Base-by-base conservation (phyloP, 2,329 filamentous ascomycete species). In the Mycosphaerella arachidis region DNA sequence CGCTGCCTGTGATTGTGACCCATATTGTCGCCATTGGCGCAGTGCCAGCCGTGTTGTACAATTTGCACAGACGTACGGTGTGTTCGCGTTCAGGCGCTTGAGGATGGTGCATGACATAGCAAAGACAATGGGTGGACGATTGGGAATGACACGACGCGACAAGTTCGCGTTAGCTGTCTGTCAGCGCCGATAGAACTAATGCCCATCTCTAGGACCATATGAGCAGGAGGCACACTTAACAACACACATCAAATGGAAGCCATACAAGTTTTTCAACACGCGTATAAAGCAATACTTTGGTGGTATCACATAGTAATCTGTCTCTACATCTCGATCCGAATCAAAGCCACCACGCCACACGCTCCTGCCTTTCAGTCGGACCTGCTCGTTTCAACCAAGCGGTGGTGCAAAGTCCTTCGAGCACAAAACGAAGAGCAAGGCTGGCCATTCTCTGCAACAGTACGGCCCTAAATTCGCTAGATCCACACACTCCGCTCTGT, bases 11-110 rank as follows among this genome's bases (percentile, higher is more conserved):
- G 24, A 40, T 46, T 24, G 52, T 35, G 18, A 53, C 20, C 9
- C n/a, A 33, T 43, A 48, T 33, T 16, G 53, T 29, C 37, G 35
- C n/a, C 2, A 31, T n/a, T 29, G 55, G n/a, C 13, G 31, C 43
- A 29, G 8, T 9, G 35, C 7, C 43, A 59, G 48, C 33, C 43
- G 45, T 10, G 53, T 8, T 20, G 43, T 48, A 43, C 58, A 63
- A 55, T 29, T 31, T 27, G 51, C 35, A 20, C 62, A 59, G 13
- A 61, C 12, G 29, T 61, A 61, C 10, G 56, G 12, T 3, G 35
- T 43, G 40, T 18, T 18, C 40, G 40, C 40, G n/a, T 43, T 43
- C 40, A 43, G 56, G 24, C 53, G 51, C 24, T 46, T 55, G 16
- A 53, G 30, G 18, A 51, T 29, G 24, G 48, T 43, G 43, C 56